Percentiles rank a stretch among this genome's conserved stretches.
Evolutionary conservation across 2,329 filamentous ascomycete genomes (phyloP).

Genomic region (Fusarium robinianum): DNA sequence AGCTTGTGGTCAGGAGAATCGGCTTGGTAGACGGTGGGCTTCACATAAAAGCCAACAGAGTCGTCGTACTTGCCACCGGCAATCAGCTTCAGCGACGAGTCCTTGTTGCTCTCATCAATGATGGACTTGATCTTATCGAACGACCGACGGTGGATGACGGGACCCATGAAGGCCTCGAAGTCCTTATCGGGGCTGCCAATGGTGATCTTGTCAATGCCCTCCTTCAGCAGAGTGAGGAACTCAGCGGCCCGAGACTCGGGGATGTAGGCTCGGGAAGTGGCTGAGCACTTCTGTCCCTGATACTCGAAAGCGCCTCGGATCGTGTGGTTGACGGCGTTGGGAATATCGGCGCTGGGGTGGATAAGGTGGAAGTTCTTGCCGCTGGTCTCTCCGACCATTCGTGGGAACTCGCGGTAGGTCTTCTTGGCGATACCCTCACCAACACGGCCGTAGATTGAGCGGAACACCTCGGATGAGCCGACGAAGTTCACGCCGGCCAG

Average conservation of each 20-base stretch:
- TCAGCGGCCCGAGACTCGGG: conserved; percentile 74
- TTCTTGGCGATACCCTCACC: conserved; percentile 78
- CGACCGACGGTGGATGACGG: conserved; percentile 79
- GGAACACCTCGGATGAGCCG: conserved; percentile 89
- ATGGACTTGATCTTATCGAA: conserved; percentile 79
- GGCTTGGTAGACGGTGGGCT: conserved; percentile 80
- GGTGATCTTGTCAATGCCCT: conserved; percentile 70
- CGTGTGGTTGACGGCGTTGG: conserved; percentile 81
- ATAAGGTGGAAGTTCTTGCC: conserved; percentile 93
- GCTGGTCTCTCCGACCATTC: conserved; percentile 87
- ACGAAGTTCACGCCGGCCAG: conserved; percentile 95
- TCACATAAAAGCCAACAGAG: conserved; percentile 78
- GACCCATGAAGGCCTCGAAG: conserved; percentile 76
- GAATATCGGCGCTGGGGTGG: conserved; percentile 74
- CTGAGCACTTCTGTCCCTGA: conserved; percentile 90
- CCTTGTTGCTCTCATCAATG: conserved; percentile 79
- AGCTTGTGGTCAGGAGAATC: conserved; percentile 74
- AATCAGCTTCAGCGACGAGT: conserved; percentile 71
- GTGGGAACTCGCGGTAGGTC: conserved; percentile 81
- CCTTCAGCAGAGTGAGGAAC: conserved; percentile 67
- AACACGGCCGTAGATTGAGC: conserved; percentile 83
- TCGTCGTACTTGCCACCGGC: conserved; percentile 77
- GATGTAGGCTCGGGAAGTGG: conserved; percentile 79
- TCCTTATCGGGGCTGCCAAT: conserved; percentile 71
- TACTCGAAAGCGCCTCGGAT: conserved; percentile 87